These are phyloP conservation scores for Sporopachydermia quercuum DNA, from an alignment of 805 yeast species.

Conservation along the genomic window DNA sequence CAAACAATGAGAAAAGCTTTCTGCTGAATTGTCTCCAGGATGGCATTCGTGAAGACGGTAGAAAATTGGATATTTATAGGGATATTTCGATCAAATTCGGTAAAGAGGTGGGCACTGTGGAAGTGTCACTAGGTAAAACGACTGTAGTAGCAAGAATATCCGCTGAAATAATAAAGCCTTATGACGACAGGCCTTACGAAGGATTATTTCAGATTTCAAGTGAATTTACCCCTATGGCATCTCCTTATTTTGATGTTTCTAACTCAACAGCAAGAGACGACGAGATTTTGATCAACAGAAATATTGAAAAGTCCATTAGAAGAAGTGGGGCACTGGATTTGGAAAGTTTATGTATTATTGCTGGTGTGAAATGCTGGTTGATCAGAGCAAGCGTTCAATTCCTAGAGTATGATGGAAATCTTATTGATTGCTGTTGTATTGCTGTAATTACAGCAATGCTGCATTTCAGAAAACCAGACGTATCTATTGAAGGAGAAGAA, in stretches of 20 bases:
- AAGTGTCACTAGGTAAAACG: slow-evolving; percentile 66
- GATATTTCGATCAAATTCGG: slow-evolving; percentile 51
- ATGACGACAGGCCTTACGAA: slow-evolving; percentile 86
- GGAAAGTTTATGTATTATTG: slow-evolving; percentile 79
- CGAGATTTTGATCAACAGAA: slow-evolving; percentile 65
- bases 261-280: slow-evolving; percentile 57
- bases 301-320: slow-evolving; percentile 83
- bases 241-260: slow-evolving; percentile 57
- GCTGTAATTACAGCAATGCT: slow-evolving; percentile 79
- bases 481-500: slow-evolving; percentile 35
- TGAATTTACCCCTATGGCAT: slow-evolving; percentile 83
- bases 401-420: slow-evolving; percentile 82
- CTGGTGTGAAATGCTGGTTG: slow-evolving; percentile 86
- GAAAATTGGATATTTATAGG: slow-evolving; percentile 50
- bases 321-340: slow-evolving; percentile 84
- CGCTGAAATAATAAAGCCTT: slow-evolving; percentile 65
- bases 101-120: slow-evolving; percentile 63
- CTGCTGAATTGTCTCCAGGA: slow-evolving; percentile 46
- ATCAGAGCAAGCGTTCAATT: slow-evolving; percentile 83
- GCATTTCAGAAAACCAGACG: slow-evolving; percentile 76
- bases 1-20: slow-evolving; percentile 49
- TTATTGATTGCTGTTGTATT: slow-evolving; percentile 78
- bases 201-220: slow-evolving; percentile 76
- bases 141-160: slow-evolving; percentile 52
- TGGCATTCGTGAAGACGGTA: slow-evolving; percentile 53